Base-by-base conservation (phyloP, 345 rosid species). In the Corchorus capsularis region DNA sequence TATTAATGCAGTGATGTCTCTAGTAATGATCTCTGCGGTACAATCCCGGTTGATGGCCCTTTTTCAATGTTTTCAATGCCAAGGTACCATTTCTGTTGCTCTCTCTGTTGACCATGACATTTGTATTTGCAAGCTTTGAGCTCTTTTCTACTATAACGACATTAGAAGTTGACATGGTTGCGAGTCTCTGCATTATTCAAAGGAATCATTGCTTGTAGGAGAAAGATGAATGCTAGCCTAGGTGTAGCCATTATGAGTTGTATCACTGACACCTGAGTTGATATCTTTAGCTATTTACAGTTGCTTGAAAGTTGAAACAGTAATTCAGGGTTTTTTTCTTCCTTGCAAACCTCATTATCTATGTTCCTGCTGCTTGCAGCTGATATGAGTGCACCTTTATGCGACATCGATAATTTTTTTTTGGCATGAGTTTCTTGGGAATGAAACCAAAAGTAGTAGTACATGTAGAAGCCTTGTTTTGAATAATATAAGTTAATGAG, bases 11-110 rank as follows among this genome's bases (percentile, higher is more conserved):
- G 94, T 49, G 94, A 91, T 63, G 90, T 89, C 53, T 91, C 89
- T n/a, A 84, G 85, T 76, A 91, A 91, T 64, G 84, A 84, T 79
- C 88, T 91, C 6, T 91, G 93, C 37, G 94, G 93, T 77, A 91
- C 94, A 39, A 85, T 89, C 74, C 94, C 94, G 1, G 91, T 87
- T 11, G 92, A 89, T 78, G 94, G 94, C 37, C 93, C 94, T 41
- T 91, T 91, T 27, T 10, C 75, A 27, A 89, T 78, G 71, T 91
- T 89, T 79, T 83, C 89, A 1, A 75, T 89, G 85, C 85, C 82
- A 69, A 89, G 94, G 93, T 91, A 82, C 11, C 45, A 27, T 57
- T 68, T 32, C 65, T 49, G 10, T 56, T 64, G 16, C 35, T 20
- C 45, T 39, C 66, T 56, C 32, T 17, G 4, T 37, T 39, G 52